Percentiles rank a stretch among this genome's conserved stretches.
phyloP scores from a whole-genome alignment of 805 yeast species.

The Brettanomyces nanus region DNA sequence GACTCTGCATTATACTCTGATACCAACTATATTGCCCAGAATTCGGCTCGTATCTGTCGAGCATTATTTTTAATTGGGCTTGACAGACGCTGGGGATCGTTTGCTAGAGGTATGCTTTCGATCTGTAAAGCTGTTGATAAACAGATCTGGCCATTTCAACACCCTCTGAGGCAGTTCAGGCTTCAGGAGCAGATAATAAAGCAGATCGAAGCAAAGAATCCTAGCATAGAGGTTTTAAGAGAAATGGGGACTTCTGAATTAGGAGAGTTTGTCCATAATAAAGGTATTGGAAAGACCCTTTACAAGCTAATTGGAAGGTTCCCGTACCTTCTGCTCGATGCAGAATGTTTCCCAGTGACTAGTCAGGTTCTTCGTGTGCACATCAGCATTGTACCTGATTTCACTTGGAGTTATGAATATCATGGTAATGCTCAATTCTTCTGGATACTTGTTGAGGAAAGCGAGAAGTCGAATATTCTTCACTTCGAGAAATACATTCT shows the following conservation, averaged over 20 bases:
- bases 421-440: slow-evolving; percentile 84
- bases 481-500: slow-evolving; percentile 79
- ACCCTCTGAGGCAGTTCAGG: slow-evolving; percentile 84
- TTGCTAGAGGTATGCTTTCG: slow-evolving; percentile 65
- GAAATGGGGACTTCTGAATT: slow-evolving; percentile 69
- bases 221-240: slow-evolving; percentile 63
- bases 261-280: slow-evolving; percentile 85
- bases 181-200: slow-evolving; percentile 59
- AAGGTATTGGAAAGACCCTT: slow-evolving; percentile 58
- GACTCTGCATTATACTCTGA: slow-evolving; percentile 85
- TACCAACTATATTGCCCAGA: slow-evolving; percentile 89
- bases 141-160: slow-evolving; percentile 82
- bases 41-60: slow-evolving; percentile 85
- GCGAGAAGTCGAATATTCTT: slow-evolving; percentile 61
- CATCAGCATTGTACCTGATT: slow-evolving; percentile 62
- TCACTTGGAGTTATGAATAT: slow-evolving; percentile 71
- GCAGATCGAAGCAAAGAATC: slow-evolving; percentile 53
- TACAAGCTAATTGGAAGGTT: slow-evolving; percentile 57
- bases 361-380: slow-evolving; percentile 78
- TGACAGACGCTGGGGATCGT: slow-evolving; percentile 84
- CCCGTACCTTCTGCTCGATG: slow-evolving; percentile 67
- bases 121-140: slow-evolving; percentile 82
- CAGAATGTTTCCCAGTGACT: slow-evolving; percentile 86
- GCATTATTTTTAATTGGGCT: slow-evolving; percentile 84
- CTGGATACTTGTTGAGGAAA: slow-evolving; percentile 90